Evolutionary conservation across 495 filamentous ascomycete species (phyloP).

Genomic region (Hypomontagnella submonticulosa): DNA sequence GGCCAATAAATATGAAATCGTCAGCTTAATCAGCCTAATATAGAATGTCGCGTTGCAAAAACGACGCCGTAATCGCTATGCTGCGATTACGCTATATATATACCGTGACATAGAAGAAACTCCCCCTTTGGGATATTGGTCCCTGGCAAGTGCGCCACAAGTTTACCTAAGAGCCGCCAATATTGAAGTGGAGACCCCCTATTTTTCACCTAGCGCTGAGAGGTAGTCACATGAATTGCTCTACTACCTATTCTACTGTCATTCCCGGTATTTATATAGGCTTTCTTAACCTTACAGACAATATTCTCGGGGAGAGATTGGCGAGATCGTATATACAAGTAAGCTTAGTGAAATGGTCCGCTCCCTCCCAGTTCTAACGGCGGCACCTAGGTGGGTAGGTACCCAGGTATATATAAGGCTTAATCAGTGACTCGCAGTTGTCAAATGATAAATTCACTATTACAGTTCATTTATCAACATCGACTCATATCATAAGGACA

Average conservation of each 20-base stretch:
- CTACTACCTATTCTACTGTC: no score
- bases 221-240: no score
- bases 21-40: no score
- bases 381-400: no score
- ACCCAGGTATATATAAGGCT: conserved; percentile 2
- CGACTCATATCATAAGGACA: neutral
- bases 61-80: no score
- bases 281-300: conserved; percentile 3
- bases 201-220: neutral
- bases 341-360: neutral
- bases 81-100: no score
- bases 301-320: conserved; percentile 7
- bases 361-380: neutral
- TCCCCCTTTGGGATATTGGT: conserved; percentile 2
- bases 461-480: neutral
- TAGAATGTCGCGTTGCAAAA: no score
- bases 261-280: neutral
- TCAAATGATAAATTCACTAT: no score
- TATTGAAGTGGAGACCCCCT: neutral
- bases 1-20: no score
- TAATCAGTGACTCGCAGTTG: no score
- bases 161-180: neutral
- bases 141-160: conserved; percentile 2
- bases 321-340: conserved; percentile 22
- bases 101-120: neutral